Conservation (phyloP, 1,139 yeast species). For the Schizosaccharomyces versatilis region DNA sequence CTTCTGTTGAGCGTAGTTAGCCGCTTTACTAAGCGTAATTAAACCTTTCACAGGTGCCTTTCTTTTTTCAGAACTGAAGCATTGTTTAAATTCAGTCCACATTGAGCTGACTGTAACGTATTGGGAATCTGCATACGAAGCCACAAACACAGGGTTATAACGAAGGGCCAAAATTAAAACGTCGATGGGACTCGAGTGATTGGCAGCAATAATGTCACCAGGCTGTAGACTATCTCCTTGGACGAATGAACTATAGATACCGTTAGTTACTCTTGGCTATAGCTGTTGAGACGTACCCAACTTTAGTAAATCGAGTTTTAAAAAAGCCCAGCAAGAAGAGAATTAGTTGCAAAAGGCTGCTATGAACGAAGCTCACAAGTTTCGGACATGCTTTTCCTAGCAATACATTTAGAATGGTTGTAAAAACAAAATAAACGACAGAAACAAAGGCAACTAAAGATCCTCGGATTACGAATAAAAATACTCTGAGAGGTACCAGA, state of each 20-base stretch:
- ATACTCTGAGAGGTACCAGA: no score
- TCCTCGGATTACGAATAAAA: no score
- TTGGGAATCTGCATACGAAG: neutral
- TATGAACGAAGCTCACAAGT: neutral
- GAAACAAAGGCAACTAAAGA: no score
- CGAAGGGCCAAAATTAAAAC: neutral
- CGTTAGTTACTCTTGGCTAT: neutral
- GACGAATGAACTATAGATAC: neutral
- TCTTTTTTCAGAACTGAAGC: neutral
- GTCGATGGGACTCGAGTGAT: slow-evolving; percentile 1
- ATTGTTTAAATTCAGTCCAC: neutral
- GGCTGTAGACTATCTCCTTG: slow-evolving; percentile 1
- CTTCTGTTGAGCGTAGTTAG: neutral
- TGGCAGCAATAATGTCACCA: slow-evolving; percentile 2
- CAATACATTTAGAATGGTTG: no score
- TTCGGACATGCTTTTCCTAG: neutral
- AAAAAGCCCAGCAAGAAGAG: neutral
- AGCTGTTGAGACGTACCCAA: neutral
- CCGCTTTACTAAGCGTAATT: neutral
- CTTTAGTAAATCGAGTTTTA: neutral
- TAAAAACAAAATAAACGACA: no score
- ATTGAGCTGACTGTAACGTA: neutral
- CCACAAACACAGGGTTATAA: neutral
- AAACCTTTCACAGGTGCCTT: neutral
- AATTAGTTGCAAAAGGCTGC: neutral